Base-by-base conservation (phyloP, 1,284 basidiomycete species). In the Grifola frondosa region DNA sequence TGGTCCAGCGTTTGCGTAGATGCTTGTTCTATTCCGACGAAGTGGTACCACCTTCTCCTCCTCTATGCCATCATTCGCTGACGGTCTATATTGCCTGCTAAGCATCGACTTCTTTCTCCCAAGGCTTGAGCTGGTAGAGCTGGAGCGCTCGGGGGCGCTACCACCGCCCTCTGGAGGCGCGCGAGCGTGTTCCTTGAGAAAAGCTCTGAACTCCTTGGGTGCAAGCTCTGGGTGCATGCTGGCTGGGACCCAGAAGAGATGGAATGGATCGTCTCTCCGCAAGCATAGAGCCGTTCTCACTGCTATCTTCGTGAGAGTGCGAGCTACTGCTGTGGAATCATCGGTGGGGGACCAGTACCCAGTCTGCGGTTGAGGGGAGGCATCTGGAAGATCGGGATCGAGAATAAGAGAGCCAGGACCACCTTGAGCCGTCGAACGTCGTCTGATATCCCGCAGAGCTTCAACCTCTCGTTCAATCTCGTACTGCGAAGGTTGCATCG, bases 231-330 rank as follows among this genome's bases (percentile, higher is more conserved):
- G 97, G 63, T 99, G 96, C 17, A 97, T 74, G 43, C 88, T 83
- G 12, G 96, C 96, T 29, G 96, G 96, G 13, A 99, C 92, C 96
- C 96, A 99, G 73, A 97, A 98, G 48, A 97, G 81, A 66, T 91
- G 84, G 58, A 83, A 81, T 8, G 86, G 84, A 68, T 91, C 88
- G 57, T 87, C 83, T n/a, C 37, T 70, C 61, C 33, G 55, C 38
- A 30, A 64, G 61, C 30, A 57, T 55, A 23, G 58, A 54, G 49
- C 56, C 62, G 56, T 49, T 65, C 33, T 54, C 56, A 24, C 67
- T 68, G 53, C 64, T 65, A 50, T 70, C 73, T 54, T 75, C 70
- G 49, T 74, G 67, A 22, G 72, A 75, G 56, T 63, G 65, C 46
- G 46, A 2, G 43, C 42, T 16, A 37, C 37, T 29, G 39, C 46